A percentile compares a stretch with the other conserved stretches of the same genome.
Conservation (phyloP, 306 rosid genomes). For the Casuarina cunninghamiana region DNA sequence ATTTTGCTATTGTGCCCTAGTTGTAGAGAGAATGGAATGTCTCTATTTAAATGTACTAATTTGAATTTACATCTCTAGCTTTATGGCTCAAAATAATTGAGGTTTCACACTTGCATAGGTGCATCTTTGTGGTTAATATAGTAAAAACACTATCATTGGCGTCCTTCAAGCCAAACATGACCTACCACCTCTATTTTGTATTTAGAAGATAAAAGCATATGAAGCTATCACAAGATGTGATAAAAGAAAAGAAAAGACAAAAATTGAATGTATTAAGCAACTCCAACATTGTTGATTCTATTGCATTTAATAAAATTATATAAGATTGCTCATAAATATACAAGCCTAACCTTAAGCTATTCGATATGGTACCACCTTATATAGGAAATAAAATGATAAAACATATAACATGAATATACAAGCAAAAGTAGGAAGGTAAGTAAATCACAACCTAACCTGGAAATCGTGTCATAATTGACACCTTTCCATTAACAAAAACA, state of each 20-base stretch:
- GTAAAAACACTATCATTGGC: slow-evolving; percentile 93
- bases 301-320: too few species aligned
- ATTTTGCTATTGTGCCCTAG: slow-evolving; percentile 14
- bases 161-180: slow-evolving; percentile 89
- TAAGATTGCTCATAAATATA: too few species aligned
- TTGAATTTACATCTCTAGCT: background rate
- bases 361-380: too few species aligned
- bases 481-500: background rate
- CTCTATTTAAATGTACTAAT: background rate
- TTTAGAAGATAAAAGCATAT: slow-evolving; percentile 37
- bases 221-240: background rate
- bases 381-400: too few species aligned
- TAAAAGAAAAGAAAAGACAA: too few species aligned
- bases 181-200: slow-evolving; percentile 88
- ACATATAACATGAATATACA: too few species aligned
- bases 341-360: too few species aligned
- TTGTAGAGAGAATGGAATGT: slow-evolving; percentile 10
- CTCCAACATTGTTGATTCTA: too few species aligned
- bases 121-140: slow-evolving; percentile 98
- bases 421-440: too few species aligned
- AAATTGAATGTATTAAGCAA: too few species aligned
- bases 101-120: slow-evolving; percentile 58
- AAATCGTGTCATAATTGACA: too few species aligned
- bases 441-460: too few species aligned
- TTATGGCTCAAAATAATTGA: slow-evolving; percentile 25